Evolutionary conservation across 1,284 basidiomycete species (phyloP).

Genomic region (Volvariella surrecta): DNA sequence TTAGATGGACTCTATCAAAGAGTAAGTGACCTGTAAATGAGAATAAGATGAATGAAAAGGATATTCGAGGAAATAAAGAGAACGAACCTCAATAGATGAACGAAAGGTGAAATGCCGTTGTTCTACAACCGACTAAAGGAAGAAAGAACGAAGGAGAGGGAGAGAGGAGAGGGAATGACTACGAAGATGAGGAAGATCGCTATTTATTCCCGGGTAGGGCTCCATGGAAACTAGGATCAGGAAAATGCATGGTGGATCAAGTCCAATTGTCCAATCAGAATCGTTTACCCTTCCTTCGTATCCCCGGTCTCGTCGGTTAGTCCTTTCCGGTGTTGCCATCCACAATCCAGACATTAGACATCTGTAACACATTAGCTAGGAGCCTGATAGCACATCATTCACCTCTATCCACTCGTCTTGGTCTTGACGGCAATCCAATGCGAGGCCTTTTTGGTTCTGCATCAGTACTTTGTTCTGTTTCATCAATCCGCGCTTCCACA

Average conservation of each 20-base stretch:
- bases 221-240: constrained; percentile 1
- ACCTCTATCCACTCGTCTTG: constrained; percentile 10
- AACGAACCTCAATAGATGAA: constrained; percentile 39
- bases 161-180: constrained; percentile 20
- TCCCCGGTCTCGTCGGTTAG: no score
- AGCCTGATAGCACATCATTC: neutral
- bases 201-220: constrained; percentile 15
- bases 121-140: constrained; percentile 40
- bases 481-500: constrained; percentile 2
- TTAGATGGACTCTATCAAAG: constrained; percentile 62
- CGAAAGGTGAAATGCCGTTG: constrained; percentile 47
- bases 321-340: no score
- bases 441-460: constrained; percentile 8
- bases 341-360: no score
- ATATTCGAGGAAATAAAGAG: constrained; percentile 1
- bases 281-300: no score
- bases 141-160: constrained; percentile 29
- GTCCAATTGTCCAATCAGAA: no score
- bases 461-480: constrained; percentile 4
- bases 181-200: constrained; percentile 5
- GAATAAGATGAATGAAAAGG: constrained; percentile 9
- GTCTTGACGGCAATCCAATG: constrained; percentile 21
- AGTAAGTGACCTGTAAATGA: constrained; percentile 41
- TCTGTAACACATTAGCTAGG: no score
- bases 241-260: no score